Percentiles rank a stretch among this genome's conserved stretches.
phyloP scores from a whole-genome alignment of 345 rosid genomes.

The Crucihimalaya himalaica region DNA sequence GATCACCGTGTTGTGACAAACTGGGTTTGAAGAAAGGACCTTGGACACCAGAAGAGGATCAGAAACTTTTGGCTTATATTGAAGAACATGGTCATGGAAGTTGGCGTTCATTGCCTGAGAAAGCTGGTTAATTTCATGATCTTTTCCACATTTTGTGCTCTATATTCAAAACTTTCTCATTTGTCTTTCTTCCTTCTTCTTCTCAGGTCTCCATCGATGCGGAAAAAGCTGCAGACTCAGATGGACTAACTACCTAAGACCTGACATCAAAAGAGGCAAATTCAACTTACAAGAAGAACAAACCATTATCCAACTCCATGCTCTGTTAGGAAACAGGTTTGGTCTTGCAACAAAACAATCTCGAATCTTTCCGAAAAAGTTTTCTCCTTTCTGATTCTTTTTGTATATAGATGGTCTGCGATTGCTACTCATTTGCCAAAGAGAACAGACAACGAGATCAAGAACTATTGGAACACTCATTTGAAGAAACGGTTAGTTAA shows the following conservation, averaged over 20 bases:
- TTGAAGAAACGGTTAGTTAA: conserved; percentile 65
- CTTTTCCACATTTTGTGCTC: conserved; percentile 5
- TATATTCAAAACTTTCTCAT: background rate
- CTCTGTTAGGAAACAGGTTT: conserved; percentile 40
- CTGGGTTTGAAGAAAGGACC: conserved; percentile 94
- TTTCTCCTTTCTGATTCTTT: conserved; percentile 19
- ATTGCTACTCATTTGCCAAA: conserved; percentile 79
- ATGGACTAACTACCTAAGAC: conserved; percentile 59
- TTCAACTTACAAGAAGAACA: conserved; percentile 44
- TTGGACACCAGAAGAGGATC: conserved; percentile 96
- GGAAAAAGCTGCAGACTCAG: conserved; percentile 93
- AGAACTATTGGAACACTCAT: conserved; percentile 82
- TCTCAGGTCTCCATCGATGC: conserved; percentile 82
- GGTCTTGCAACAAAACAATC: background rate
- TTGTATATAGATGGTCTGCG: conserved; percentile 64
- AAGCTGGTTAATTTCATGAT: conserved; percentile 60
- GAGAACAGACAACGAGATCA: conserved; percentile 80
- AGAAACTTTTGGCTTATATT: conserved; percentile 80
- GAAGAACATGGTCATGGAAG: conserved; percentile 95
- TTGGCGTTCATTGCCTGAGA: conserved; percentile 84
- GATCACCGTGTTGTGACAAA: conserved; percentile 85
- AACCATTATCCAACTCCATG: conserved; percentile 42
- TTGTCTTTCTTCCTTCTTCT: background rate
- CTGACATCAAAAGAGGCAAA: conserved; percentile 43
- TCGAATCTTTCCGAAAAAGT: conserved; percentile 13